Conservation (phyloP, 768 basidiomycete species). For the Coprinellus micaceus region DNA sequence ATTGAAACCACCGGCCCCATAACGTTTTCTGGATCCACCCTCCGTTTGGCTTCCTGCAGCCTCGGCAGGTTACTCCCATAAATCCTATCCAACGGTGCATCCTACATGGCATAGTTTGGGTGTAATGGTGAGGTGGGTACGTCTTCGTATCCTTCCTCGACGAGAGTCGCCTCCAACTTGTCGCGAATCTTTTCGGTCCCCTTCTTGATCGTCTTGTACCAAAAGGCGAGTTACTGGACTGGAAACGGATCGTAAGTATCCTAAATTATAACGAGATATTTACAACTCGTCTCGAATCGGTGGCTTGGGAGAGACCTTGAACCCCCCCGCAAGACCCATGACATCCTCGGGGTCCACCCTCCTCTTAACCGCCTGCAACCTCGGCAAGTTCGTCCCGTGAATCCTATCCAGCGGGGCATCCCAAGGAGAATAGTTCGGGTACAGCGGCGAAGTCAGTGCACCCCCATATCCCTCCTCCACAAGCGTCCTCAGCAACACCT, state of each 20-base stretch:
- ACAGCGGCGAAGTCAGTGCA: constrained; percentile 37
- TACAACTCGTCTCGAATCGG: too few relatives aligned
- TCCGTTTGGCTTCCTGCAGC: constrained; percentile 28
- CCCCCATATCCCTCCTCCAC: constrained; percentile 36
- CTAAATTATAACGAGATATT: too few relatives aligned
- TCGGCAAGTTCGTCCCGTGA: constrained; percentile 47
- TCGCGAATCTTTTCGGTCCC: constrained; percentile 29
- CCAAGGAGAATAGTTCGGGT: constrained; percentile 58
- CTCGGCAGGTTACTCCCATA: constrained; percentile 45
- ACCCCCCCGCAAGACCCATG: constrained; percentile 66
- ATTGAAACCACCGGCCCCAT: constrained; percentile 55
- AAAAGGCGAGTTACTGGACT: too few relatives aligned
- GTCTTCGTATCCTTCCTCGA: constrained; percentile 36
- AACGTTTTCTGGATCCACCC: constrained; percentile 40
- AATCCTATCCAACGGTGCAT: not conserved
- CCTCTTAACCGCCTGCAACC: constrained; percentile 37
- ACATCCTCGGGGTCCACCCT: constrained; percentile 53
- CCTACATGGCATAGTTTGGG: constrained; percentile 15
- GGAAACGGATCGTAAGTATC: too few relatives aligned
- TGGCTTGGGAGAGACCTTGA: constrained; percentile 36
- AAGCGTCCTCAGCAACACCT: constrained; percentile 35
- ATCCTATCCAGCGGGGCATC: constrained; percentile 49
- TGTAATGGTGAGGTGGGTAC: constrained; percentile 42
- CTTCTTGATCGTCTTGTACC: too few relatives aligned
- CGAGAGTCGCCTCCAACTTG: constrained; percentile 35